Evolutionary conservation across 768 basidiomycete species (phyloP).

Genomic region (Asterophora parasitica): DNA sequence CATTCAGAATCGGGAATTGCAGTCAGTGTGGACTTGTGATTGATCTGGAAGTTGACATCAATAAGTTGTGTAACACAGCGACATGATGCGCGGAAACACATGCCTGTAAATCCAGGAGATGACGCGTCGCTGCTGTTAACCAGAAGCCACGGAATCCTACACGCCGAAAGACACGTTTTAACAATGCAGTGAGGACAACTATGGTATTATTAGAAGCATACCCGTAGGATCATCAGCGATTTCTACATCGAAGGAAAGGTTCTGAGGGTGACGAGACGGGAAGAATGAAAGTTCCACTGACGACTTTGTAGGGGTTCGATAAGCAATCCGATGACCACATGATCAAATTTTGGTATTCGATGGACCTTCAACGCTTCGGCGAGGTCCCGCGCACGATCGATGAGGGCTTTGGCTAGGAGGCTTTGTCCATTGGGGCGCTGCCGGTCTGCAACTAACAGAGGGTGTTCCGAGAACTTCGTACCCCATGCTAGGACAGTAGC

Average conservation of each 20-base stretch:
- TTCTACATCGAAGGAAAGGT: conserved; percentile 38
- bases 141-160: conserved; percentile 84
- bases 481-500: conserved; percentile 91
- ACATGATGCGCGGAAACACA: conserved; percentile 18
- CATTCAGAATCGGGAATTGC: conserved; percentile 70
- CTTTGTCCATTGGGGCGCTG: conserved; percentile 68
- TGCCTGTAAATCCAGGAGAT: conserved; percentile 74
- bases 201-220: conserved; percentile 26
- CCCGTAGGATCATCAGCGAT: conserved; percentile 68
- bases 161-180: conserved; percentile 9
- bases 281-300: conserved; percentile 41
- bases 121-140: conserved; percentile 72
- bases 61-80: background rate
- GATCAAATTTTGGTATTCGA: conserved; percentile 71
- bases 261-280: conserved; percentile 10
- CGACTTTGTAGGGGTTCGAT: conserved; percentile 85
- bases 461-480: conserved; percentile 90
- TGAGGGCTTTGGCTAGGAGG: conserved; percentile 68
- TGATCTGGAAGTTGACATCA: conserved; percentile 49
- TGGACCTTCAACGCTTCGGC: conserved; percentile 86
- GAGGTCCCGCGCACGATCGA: conserved; percentile 78
- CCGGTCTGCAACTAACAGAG: conserved; percentile 75
- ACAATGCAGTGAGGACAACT: background rate
- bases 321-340: conserved; percentile 76
- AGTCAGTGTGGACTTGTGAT: conserved; percentile 75